Evolutionary conservation across 768 basidiomycete genomes (phyloP).

Genomic region (Mycena epipterygia): DNA sequence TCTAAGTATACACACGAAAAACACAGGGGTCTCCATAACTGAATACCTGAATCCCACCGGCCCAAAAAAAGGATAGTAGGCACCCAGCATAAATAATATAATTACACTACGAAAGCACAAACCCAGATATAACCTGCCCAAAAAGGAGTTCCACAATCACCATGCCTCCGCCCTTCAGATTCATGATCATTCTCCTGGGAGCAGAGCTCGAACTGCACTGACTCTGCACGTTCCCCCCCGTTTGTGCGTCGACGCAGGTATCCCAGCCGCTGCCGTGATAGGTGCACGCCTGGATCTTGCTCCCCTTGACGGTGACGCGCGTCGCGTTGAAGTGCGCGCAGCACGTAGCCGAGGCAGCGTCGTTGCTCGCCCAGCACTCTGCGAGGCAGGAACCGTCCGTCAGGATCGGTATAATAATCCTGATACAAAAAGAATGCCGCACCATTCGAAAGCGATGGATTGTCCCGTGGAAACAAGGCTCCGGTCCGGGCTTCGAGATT

Average conservation of each 20-base stretch:
- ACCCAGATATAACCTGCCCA: not conserved
- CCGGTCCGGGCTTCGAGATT: not conserved
- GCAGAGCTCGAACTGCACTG: not conserved
- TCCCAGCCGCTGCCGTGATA: not conserved
- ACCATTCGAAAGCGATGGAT: not conserved
- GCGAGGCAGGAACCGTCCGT: not conserved
- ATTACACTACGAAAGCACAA: not conserved
- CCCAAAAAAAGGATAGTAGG: too few relatives aligned
- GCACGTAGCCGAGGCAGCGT: not conserved
- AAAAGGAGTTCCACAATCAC: not conserved
- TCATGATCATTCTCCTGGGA: not conserved
- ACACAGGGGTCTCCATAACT: too few relatives aligned
- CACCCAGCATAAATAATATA: too few relatives aligned
- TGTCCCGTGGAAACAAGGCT: not conserved
- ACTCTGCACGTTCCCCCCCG: not conserved
- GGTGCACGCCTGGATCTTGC: not conserved
- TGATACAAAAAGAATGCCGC: not conserved
- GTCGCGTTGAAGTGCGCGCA: constrained; percentile 1
- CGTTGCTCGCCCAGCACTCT: constrained; percentile 15
- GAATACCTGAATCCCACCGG: too few relatives aligned
- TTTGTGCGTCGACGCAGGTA: not conserved
- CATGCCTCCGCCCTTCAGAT: not conserved
- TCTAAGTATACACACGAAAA: too few relatives aligned
- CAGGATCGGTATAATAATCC: too few relatives aligned
- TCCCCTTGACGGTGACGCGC: constrained; percentile 5